phyloP scores from a whole-genome alignment of 768 basidiomycete species.

The Mycena chlorophos region DNA sequence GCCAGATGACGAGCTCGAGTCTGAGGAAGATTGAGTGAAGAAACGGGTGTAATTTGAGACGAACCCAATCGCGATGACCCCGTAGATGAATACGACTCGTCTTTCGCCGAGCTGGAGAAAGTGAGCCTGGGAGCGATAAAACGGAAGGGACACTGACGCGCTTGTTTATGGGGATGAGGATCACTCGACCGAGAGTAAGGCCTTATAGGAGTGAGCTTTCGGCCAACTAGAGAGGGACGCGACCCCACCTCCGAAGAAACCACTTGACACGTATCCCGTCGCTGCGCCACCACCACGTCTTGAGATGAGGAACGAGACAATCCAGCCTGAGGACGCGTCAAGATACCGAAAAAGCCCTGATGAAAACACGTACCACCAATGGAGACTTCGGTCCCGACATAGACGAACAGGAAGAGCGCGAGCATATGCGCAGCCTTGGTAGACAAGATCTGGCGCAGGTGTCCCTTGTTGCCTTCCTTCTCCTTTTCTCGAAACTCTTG shows the following conservation, averaged over 20 bases:
- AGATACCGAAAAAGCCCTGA: too few relatives aligned
- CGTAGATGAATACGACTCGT: not conserved
- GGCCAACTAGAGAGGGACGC: not conserved
- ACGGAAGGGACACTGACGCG: not conserved
- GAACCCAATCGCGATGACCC: not conserved
- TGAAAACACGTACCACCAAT: too few relatives aligned
- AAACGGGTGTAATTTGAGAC: not conserved
- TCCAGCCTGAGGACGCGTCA: too few relatives aligned
- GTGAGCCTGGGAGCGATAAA: too few relatives aligned
- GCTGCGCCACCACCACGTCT: not conserved
- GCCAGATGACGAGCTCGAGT: not conserved
- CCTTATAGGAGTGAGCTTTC: not conserved
- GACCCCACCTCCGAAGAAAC: not conserved
- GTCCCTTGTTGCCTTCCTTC: not conserved
- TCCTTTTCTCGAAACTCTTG: not conserved
- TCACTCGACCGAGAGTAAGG: not conserved
- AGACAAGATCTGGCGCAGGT: not conserved
- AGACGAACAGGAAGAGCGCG: not conserved
- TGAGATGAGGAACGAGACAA: not conserved
- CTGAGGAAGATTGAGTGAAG: not conserved
- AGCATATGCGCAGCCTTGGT: not conserved
- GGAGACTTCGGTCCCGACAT: not conserved
- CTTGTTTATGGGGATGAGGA: not conserved
- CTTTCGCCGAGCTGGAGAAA: not conserved
- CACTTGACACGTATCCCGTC: not conserved